These are phyloP conservation scores for Margaritispora aquatica DNA, from an alignment of 495 filamentous ascomycete genomes.

Conservation along the genomic window DNA sequence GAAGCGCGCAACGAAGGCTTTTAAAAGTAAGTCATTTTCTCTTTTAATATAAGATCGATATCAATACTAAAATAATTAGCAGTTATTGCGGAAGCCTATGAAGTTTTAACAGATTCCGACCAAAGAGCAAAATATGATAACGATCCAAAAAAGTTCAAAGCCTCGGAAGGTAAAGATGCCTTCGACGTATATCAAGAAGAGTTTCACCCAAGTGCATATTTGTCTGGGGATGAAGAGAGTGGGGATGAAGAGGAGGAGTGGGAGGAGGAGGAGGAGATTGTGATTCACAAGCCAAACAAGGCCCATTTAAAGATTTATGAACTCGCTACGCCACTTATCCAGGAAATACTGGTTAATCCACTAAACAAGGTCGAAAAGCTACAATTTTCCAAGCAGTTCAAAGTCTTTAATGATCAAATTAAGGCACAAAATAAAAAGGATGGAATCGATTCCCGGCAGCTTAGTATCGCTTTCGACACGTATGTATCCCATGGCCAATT, in stretches of 20 bases:
- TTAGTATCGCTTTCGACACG: neutral
- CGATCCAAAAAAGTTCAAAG: neutral
- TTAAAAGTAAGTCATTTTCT: neutral
- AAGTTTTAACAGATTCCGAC: neutral
- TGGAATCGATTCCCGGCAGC: neutral
- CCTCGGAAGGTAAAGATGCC: neutral
- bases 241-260: neutral
- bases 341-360: neutral
- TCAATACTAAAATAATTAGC: neutral
- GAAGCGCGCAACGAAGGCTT: neutral
- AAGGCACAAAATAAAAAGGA: neutral
- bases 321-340: neutral
- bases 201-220: neutral
- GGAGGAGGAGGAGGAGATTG: neutral
- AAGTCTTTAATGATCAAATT: neutral
- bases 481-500: neutral
- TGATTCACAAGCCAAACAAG: neutral
- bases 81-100: neutral
- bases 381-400: neutral
- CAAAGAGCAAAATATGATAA: neutral
- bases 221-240: neutral
- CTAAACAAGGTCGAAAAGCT: neutral
- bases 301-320: neutral
- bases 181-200: neutral
- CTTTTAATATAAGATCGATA: neutral